Conservation (phyloP, 805 yeast species). For the Candida tallmaniae region DNA sequence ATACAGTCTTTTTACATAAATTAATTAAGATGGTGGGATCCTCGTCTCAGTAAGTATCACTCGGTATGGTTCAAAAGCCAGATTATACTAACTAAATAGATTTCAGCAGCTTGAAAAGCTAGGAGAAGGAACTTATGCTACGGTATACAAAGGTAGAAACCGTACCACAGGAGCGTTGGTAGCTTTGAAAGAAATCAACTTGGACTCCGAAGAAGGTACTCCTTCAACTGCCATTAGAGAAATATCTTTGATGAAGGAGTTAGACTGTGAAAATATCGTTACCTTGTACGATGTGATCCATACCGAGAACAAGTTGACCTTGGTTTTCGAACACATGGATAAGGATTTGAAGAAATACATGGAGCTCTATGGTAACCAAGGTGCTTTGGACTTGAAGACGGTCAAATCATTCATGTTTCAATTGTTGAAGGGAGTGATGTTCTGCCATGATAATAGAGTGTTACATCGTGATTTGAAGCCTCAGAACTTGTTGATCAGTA, state of each 20-base stretch:
- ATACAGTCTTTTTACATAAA: too few species aligned
- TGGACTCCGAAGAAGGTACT: conserved; percentile 97
- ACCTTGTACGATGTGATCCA: conserved; percentile 93
- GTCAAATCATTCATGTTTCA: conserved; percentile 94
- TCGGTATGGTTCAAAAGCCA: not conserved
- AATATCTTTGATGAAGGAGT: conserved; percentile 90
- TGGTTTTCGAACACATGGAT: conserved; percentile 93
- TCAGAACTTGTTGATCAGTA: conserved; percentile 83
- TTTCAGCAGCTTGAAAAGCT: conserved; percentile 68
- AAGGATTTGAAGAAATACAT: conserved; percentile 89
- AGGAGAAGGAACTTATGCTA: conserved; percentile 96
- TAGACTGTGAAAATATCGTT: conserved; percentile 89
- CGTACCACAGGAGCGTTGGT: conserved; percentile 83
- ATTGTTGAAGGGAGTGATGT: conserved; percentile 72
- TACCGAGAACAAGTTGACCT: conserved; percentile 89
- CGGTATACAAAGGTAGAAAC: conserved; percentile 94
- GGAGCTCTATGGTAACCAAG: conserved; percentile 77
- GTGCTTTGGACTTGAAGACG: conserved; percentile 67
- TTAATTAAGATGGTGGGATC: conserved; percentile 34
- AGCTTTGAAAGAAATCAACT: conserved; percentile 89
- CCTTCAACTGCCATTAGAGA: conserved; percentile 98
- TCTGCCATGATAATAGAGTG: conserved; percentile 82
- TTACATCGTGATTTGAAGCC: conserved; percentile 89
- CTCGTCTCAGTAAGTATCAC: conserved; percentile 38
- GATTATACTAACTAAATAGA: conserved; percentile 17